Conservation (phyloP, 805 yeast genomes). For the Kodamaea neixiangensis region DNA sequence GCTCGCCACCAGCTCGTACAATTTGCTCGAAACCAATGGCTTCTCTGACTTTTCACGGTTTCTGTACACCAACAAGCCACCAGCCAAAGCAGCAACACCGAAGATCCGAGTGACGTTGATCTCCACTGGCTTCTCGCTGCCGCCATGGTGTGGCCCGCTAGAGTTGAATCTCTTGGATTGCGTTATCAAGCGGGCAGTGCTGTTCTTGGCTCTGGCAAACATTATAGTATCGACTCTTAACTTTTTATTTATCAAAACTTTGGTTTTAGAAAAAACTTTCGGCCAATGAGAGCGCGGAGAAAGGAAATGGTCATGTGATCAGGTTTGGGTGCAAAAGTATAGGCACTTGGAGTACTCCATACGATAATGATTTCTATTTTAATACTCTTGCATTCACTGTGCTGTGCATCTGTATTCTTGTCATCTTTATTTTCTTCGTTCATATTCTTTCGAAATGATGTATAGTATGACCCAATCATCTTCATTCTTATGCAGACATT, state of each 20-base stretch:
- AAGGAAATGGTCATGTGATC: conserved; percentile 1
- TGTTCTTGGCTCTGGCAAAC: conserved; percentile 15
- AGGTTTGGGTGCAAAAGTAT: background rate
- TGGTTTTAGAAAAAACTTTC: conserved; percentile 9
- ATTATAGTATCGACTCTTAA: conserved; percentile 7
- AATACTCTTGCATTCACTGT: too few species aligned
- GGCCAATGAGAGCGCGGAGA: conserved; percentile 6
- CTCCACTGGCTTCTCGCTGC: conserved; percentile 29
- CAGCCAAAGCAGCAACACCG: conserved; percentile 43
- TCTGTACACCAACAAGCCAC: conserved; percentile 35
- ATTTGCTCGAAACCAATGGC: conserved; percentile 39
- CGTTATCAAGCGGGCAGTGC: conserved; percentile 14
- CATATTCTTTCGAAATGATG: too few species aligned
- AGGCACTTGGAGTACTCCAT: too few species aligned
- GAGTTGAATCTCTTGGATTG: conserved; percentile 18
- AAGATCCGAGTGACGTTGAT: conserved; percentile 43
- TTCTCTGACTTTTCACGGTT: conserved; percentile 32
- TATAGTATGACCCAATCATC: too few species aligned
- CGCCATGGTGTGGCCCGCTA: conserved; percentile 13
- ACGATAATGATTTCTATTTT: too few species aligned
- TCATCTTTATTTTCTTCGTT: too few species aligned
- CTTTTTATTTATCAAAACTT: background rate
- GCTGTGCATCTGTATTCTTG: too few species aligned
- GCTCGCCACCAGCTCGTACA: conserved; percentile 33
- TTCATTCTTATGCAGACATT: too few species aligned